These are phyloP conservation scores for Spathaspora sp. DNA, from an alignment of 1,139 yeast species.

Conservation along the genomic window DNA sequence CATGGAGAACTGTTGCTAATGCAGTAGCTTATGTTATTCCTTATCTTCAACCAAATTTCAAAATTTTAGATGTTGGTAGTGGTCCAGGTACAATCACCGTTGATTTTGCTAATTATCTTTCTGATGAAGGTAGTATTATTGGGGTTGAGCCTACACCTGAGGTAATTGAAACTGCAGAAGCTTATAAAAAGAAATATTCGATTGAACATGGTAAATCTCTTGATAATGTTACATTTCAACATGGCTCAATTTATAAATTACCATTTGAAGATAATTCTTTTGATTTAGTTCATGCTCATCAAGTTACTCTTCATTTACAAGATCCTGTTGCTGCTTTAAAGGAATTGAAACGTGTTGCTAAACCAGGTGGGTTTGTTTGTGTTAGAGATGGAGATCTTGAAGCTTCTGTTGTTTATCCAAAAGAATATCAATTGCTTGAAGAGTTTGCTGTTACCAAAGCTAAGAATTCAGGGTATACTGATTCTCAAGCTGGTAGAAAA, in stretches of 20 bases:
- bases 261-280: slow-evolving; percentile 36
- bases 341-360: slow-evolving; percentile 36
- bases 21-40: slow-evolving; percentile 29
- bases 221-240: slow-evolving; percentile 27
- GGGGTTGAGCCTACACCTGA: slow-evolving; percentile 36
- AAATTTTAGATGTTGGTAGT: slow-evolving; percentile 40
- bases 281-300: slow-evolving; percentile 40
- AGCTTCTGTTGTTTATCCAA: slow-evolving; percentile 20
- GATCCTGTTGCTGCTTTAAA: slow-evolving; percentile 30
- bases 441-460: slow-evolving; percentile 11
- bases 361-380: slow-evolving; percentile 39
- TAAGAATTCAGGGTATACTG: slow-evolving; percentile 15
- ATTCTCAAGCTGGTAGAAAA: slow-evolving; percentile 19
- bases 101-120: slow-evolving; percentile 26
- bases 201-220: slow-evolving; percentile 9
- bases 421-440: slow-evolving; percentile 15
- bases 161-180: slow-evolving; percentile 26
- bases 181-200: slow-evolving; percentile 14
- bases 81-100: slow-evolving; percentile 44
- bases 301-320: slow-evolving; percentile 37
- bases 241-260: slow-evolving; percentile 30
- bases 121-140: slow-evolving; percentile 23
- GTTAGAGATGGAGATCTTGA: slow-evolving; percentile 31
- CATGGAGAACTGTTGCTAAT: slow-evolving; percentile 34
- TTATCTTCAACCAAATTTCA: slow-evolving; percentile 23